phyloP scores from a whole-genome alignment of 257 asterid species.

The Nicotiana attenuata region DNA sequence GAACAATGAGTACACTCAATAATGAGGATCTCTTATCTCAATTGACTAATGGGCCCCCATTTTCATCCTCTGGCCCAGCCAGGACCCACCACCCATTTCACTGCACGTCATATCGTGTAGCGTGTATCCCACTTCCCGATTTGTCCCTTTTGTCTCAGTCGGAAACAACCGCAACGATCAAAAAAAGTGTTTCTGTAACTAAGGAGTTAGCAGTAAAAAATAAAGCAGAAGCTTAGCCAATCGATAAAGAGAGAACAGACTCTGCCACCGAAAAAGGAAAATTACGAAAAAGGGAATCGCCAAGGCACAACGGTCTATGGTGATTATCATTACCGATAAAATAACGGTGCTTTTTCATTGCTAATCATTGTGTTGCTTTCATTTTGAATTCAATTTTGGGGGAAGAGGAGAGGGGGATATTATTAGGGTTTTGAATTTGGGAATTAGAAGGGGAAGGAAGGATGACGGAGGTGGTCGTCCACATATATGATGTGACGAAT shows the following conservation, averaged over 20 bases:
- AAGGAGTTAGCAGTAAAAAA: background rate
- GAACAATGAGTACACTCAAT: background rate
- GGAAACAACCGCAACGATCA: background rate
- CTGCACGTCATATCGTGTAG: background rate
- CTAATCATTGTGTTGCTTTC: background rate
- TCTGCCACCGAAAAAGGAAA: background rate
- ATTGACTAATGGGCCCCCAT: background rate
- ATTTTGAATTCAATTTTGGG: background rate
- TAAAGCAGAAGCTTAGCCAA: background rate
- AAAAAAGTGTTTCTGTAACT: background rate
- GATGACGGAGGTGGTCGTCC: conserved; percentile 78
- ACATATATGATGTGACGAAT: conserved; percentile 89
- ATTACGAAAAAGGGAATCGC: background rate
- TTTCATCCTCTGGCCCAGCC: background rate
- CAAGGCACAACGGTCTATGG: background rate
- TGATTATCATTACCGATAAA: background rate
- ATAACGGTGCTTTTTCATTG: background rate
- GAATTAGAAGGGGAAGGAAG: background rate
- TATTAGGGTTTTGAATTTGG: conserved; percentile 24
- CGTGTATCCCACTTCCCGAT: background rate
- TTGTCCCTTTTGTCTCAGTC: conserved; percentile 1
- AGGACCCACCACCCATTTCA: background rate
- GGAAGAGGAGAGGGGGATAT: background rate
- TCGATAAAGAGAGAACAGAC: background rate
- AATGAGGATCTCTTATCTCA: background rate